Base-by-base conservation (phyloP, 2,329 filamentous ascomycete species). In the Lachnellula subtilissima region DNA sequence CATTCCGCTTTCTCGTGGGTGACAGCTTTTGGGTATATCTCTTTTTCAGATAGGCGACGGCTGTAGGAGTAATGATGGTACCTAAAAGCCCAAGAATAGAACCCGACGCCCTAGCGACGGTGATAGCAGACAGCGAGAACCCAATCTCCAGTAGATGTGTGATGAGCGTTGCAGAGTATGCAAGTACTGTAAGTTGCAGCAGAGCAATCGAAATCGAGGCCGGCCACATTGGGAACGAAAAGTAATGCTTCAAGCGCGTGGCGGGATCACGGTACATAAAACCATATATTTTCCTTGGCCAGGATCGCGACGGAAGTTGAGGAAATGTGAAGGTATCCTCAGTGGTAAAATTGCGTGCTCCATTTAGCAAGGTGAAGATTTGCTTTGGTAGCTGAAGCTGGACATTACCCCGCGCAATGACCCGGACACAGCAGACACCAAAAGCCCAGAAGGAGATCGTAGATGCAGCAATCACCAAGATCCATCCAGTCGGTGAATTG, bases 161-260 rank as follows among this genome's bases (percentile, higher is more conserved):
- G 45, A 79, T 72, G 71, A 82, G 79, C 8, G 78, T 78, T 2
- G 76, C 74, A 0, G 76, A 73, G 63, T 81, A 82, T 2, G 76
- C 78, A 75, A 63, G 49, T 11, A 63, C 61, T 3, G 79, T 81
- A 42, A 81, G 70, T 59, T 80, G 78, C 19, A 81, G 71, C 8
- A 80, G 65, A n/a, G 75, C 75, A 12, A 77, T 62, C 3, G 78
- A 71, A n/a, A 79, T 69, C 0, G 78, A 81, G 1, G 78, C 71
- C 3, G 72, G 60, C 69, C 72, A 73, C 50, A 73, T 70, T 0
- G 66, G 55, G 15, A 68, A 70, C 9, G 59, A 63, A 52, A 71
- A 70, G 57, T 74, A 75, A 56, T 69, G 61, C 15, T 64, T 63
- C 22, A 71, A 58, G 12, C 69, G 49, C 5, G 49, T 39, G 17